Percentiles rank a stretch among this genome's conserved stretches.
These are phyloP conservation scores for Asterophora parasitica DNA, from an alignment of 768 basidiomycete species.

Conservation along the genomic window DNA sequence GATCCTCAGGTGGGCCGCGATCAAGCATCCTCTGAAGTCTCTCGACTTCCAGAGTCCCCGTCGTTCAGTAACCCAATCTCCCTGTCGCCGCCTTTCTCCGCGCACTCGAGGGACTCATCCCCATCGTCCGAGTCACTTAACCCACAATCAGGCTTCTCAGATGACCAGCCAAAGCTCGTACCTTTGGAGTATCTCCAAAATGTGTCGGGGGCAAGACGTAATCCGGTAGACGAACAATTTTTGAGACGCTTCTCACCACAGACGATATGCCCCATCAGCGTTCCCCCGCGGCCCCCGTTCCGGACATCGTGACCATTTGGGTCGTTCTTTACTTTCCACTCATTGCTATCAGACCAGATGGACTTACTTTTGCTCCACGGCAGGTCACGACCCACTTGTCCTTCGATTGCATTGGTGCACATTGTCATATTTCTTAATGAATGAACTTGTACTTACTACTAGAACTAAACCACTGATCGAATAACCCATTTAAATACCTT, in stretches of 20 bases:
- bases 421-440: background rate
- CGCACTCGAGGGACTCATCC: slow-evolving; percentile 30
- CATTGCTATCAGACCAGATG: background rate
- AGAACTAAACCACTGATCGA: background rate
- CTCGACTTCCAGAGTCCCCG: slow-evolving; percentile 22
- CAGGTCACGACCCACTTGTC: background rate
- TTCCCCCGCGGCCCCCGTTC: background rate
- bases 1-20: slow-evolving; percentile 20
- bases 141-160: slow-evolving; percentile 21
- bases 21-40: slow-evolving; percentile 14
- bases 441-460: background rate
- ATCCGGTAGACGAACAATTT: slow-evolving; percentile 62
- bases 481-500: background rate
- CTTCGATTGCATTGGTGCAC: background rate
- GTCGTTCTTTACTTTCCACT: background rate
- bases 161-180: slow-evolving; percentile 39
- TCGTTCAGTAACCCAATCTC: slow-evolving; percentile 23
- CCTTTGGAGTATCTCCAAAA: slow-evolving; percentile 61
- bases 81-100: slow-evolving; percentile 23
- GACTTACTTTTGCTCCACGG: no score
- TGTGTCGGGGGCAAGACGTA: slow-evolving; percentile 48
- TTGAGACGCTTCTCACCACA: slow-evolving; percentile 50
- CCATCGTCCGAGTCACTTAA: slow-evolving; percentile 37
- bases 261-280: slow-evolving; percentile 3
- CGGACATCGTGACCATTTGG: background rate